These are phyloP conservation scores for Phytopythium vexans DNA, from an alignment of 352 stramenopile species.

Conservation along the genomic window DNA sequence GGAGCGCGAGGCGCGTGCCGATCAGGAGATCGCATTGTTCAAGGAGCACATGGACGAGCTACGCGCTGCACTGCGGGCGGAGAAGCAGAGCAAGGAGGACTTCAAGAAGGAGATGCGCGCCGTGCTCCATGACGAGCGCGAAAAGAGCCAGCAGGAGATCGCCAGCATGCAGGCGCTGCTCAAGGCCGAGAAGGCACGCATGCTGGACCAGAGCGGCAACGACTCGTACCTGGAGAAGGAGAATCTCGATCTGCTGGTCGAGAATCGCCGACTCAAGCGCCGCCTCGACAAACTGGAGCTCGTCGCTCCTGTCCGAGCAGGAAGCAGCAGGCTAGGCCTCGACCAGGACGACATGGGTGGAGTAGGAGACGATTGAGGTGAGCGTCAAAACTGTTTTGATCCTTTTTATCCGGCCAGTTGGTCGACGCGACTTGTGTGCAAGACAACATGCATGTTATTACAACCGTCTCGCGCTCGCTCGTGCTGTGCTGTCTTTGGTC, in stretches of 20 bases:
- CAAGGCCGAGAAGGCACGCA: conserved; percentile 26
- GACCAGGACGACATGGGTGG: no score
- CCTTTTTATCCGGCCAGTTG: no score
- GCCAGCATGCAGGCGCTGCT: conserved; percentile 42
- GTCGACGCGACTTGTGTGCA: no score
- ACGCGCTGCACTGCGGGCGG: conserved; percentile 21
- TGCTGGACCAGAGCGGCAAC: conserved; percentile 25
- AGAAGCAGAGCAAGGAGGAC: conserved; percentile 27
- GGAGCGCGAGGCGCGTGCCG: conserved; percentile 20
- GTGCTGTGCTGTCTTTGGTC: no score
- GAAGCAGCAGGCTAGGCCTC: no score
- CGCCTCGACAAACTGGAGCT: conserved; percentile 18
- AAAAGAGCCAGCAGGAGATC: conserved; percentile 56
- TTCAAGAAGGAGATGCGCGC: conserved; percentile 29
- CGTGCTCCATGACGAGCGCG: conserved; percentile 29
- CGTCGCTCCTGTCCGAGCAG: not conserved
- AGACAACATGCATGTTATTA: no score
- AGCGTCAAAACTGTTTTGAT: no score
- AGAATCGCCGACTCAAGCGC: conserved; percentile 58
- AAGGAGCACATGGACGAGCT: conserved; percentile 46
- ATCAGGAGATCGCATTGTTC: conserved; percentile 36
- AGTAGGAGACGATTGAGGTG: no score
- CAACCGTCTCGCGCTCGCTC: no score
- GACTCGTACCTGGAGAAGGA: conserved; percentile 65
- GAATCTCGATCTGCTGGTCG: conserved; percentile 60